Conservation (phyloP, 768 basidiomycete species). For the Auriscalpium orientale region DNA sequence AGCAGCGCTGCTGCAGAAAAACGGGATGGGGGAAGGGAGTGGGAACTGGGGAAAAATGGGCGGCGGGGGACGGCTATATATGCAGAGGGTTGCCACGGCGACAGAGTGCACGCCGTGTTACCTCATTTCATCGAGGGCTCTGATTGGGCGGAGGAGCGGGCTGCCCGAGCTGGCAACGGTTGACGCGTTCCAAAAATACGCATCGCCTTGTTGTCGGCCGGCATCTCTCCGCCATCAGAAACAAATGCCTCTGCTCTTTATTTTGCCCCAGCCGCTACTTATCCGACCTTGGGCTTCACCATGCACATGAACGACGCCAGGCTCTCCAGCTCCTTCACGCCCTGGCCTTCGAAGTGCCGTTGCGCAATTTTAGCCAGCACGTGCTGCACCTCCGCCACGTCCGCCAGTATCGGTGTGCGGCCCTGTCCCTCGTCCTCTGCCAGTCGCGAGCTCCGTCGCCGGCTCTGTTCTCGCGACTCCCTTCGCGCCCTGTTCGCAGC, state of each 20-base stretch:
- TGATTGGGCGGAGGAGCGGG: neutral
- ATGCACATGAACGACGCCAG: conserved; percentile 74
- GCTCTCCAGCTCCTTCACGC: conserved; percentile 73
- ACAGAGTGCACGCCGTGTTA: neutral
- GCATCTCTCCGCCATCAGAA: neutral
- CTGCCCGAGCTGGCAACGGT: neutral
- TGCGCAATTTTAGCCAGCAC: conserved; percentile 66
- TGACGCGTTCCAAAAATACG: neutral
- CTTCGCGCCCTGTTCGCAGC: conserved; percentile 69
- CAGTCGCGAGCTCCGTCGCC: conserved; percentile 66
- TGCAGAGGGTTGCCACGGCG: neutral
- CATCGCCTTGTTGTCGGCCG: neutral
- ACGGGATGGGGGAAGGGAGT: conserved; percentile 14
- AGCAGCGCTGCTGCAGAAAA: conserved; percentile 52
- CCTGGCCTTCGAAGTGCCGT: conserved; percentile 61
- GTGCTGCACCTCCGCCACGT: conserved; percentile 58
- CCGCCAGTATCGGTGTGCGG: conserved; percentile 62
- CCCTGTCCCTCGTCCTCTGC: conserved; percentile 53
- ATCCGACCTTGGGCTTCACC: conserved; percentile 42
- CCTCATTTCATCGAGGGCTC: neutral
- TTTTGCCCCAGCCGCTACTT: neutral
- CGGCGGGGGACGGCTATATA: conserved; percentile 11
- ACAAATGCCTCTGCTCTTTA: neutral
- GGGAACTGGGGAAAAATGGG: conserved; percentile 18
- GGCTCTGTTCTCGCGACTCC: conserved; percentile 50